These are phyloP conservation scores for Cryomyces minteri DNA, from an alignment of 495 filamentous ascomycete species.

Conservation along the genomic window DNA sequence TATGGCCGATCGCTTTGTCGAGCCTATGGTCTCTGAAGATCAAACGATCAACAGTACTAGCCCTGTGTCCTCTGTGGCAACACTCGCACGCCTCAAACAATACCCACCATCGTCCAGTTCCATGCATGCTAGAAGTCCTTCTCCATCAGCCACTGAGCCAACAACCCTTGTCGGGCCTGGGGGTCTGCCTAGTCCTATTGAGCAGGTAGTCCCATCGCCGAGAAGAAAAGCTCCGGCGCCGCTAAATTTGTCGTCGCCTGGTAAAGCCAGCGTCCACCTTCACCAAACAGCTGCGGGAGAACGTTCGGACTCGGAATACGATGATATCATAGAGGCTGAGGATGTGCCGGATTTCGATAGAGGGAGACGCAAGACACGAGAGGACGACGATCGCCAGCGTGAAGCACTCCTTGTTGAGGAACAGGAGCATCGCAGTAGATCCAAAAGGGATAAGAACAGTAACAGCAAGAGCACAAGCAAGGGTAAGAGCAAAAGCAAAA, in stretches of 20 bases:
- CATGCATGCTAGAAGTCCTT: slow-evolving; percentile 3
- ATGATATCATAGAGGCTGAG: slow-evolving; percentile 50
- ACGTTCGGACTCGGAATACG: slow-evolving; percentile 62
- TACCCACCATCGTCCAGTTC: not conserved
- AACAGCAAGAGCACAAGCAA: slow-evolving; percentile 21
- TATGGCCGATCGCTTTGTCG: too few relatives aligned
- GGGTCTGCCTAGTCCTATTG: slow-evolving; percentile 8
- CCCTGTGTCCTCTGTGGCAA: too few relatives aligned
- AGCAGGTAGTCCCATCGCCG: slow-evolving; percentile 9
- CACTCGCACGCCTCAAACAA: too few relatives aligned
- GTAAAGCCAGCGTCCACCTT: slow-evolving; percentile 21
- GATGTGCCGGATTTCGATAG: slow-evolving; percentile 41
- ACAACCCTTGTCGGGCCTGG: slow-evolving; percentile 13
- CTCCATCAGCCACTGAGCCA: slow-evolving; percentile 13
- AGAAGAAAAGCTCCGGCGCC: slow-evolving; percentile 74
- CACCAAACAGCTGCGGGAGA: slow-evolving; percentile 32
- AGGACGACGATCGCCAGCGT: slow-evolving; percentile 70
- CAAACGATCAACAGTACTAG: too few relatives aligned
- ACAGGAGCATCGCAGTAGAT: slow-evolving; percentile 41
- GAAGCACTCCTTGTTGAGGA: slow-evolving; percentile 47
- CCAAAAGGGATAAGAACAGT: slow-evolving; percentile 38
- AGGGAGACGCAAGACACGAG: slow-evolving; percentile 70
- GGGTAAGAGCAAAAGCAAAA: not conserved
- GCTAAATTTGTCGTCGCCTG: slow-evolving; percentile 41
- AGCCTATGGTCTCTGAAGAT: too few relatives aligned